These are phyloP conservation scores for Eimeria nieschulzi DNA, from an alignment of 169 alveolate species.

Conservation along the genomic window DNA sequence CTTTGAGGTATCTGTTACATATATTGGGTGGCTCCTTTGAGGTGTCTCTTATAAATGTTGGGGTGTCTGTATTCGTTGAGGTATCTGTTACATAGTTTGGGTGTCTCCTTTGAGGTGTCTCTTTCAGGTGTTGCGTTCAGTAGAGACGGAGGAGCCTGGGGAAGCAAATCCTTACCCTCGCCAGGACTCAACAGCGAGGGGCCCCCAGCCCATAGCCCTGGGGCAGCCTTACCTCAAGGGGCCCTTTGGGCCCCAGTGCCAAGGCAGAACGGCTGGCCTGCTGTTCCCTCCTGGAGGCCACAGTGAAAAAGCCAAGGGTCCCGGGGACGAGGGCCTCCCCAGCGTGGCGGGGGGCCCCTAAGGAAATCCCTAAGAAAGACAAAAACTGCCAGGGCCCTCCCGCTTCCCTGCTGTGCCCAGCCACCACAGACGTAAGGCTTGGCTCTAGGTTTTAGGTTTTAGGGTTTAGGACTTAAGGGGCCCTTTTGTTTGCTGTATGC, in stretches of 20 bases:
- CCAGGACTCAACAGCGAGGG: not conserved
- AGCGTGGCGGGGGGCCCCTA: no score
- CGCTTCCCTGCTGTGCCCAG: not conserved
- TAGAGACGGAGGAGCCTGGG: not conserved
- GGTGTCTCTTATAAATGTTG: not conserved
- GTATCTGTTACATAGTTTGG: no score
- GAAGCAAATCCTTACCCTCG: not conserved
- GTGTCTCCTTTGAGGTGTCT: not conserved
- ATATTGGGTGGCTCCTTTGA: no score
- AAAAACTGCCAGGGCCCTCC: not conserved
- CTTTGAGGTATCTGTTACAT: not conserved
- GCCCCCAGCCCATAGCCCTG: not conserved
- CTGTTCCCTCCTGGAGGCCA: not conserved
- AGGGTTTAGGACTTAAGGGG: not conserved
- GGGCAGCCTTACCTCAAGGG: conserved; percentile 32
- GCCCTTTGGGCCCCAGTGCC: conserved; percentile 19
- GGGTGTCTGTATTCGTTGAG: not conserved
- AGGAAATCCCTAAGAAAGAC: not conserved
- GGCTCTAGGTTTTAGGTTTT: no score
- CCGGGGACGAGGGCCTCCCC: not conserved
- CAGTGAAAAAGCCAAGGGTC: not conserved
- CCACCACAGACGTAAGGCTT: not conserved
- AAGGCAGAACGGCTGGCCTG: not conserved
- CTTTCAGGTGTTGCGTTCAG: conserved; percentile 14
- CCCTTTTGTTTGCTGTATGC: not conserved